Base-by-base conservation (phyloP, 1,139 yeast genomes). In the Scheffersomyces illinoinensis region DNA sequence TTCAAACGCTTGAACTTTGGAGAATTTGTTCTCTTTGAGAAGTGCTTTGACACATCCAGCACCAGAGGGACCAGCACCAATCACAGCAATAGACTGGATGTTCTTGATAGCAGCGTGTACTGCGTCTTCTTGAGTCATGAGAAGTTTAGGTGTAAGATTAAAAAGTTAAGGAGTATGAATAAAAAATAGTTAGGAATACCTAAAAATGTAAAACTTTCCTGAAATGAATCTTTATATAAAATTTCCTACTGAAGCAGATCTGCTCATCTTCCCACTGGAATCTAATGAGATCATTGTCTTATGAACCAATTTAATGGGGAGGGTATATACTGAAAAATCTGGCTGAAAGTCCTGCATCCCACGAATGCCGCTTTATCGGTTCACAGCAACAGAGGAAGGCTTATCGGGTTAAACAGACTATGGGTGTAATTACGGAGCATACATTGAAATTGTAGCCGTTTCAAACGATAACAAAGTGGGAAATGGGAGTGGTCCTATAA, bases 31-130 rank as follows among this genome's bases (percentile, higher is more conserved):
- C 53, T 60, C 67, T 53, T 56, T 59, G 56, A 80, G 59, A 21
- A 87, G 73, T 0, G 90, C 86, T 62, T 83, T 83, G 12, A 88
- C 78, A 8, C 84, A 71, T 0, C 85, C 88, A 5, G 87, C 78
- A 5, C 92, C 93, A 56, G 86, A 79, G 0, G 93, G 91, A 0
- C 93, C 93, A 8, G 85, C 90, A 2, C 93, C 93, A 50, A 87
- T 75, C 12, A 84, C 80, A 1, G 87, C 86, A 12, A 84, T 73
- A 23, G 71, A 68, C 56, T 71, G 69, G 55, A 75, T 68, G 19
- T 47, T 24, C 46, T 48, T 48, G 8, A 48, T 48, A 24, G 51
- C 51, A 20, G 21, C 51, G 17, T 48, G 51, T 5, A 48, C 51
- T 20, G 26, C 24, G n/a, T 48, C 24, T n/a, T 48, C 51, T 48